Percentiles rank a stretch among this genome's conserved stretches.
Conservation (phyloP, 2,329 filamentous ascomycete genomes). For the Sphaceloma murrayae region DNA sequence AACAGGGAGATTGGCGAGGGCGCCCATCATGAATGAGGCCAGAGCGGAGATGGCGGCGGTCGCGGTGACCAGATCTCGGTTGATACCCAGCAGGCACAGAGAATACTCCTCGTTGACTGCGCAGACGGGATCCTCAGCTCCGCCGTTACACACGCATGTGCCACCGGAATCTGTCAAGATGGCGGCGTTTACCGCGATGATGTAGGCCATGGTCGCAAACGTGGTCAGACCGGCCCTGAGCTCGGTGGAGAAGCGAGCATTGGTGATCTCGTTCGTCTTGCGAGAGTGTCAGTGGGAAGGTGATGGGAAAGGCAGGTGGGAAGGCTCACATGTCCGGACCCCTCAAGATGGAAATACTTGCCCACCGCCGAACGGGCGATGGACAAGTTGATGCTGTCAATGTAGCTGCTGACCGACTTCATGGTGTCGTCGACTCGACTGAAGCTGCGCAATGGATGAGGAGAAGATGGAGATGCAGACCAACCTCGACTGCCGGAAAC, state of each 20-base stretch:
- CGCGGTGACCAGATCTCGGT: conserved; percentile 72
- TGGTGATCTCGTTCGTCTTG: conserved; percentile 62
- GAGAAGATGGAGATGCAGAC: neutral
- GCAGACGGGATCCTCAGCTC: conserved; percentile 45
- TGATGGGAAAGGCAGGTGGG: too few species aligned
- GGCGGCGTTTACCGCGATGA: conserved; percentile 55
- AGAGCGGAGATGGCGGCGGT: conserved; percentile 75
- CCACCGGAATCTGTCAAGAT: conserved; percentile 65
- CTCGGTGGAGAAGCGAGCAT: conserved; percentile 72
- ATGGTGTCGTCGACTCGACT: too few species aligned
- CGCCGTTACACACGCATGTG: conserved; percentile 60
- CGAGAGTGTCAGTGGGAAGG: too few species aligned
- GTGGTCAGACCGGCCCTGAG: conserved; percentile 73
- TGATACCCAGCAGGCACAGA: conserved; percentile 53
- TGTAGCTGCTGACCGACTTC: conserved; percentile 20
- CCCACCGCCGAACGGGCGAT: conserved; percentile 59
- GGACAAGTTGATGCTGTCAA: conserved; percentile 28
- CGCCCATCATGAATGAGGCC: conserved; percentile 72
- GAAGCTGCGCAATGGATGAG: neutral
- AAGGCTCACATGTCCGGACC: conserved; percentile 64
- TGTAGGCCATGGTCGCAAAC: conserved; percentile 62
- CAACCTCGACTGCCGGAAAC: neutral
- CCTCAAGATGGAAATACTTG: conserved; percentile 69
- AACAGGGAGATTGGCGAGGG: conserved; percentile 56
- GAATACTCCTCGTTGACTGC: conserved; percentile 48